These are phyloP conservation scores for Pseudogymnoascus sp. DNA, from an alignment of 2,329 filamentous ascomycete species.

Conservation along the genomic window DNA sequence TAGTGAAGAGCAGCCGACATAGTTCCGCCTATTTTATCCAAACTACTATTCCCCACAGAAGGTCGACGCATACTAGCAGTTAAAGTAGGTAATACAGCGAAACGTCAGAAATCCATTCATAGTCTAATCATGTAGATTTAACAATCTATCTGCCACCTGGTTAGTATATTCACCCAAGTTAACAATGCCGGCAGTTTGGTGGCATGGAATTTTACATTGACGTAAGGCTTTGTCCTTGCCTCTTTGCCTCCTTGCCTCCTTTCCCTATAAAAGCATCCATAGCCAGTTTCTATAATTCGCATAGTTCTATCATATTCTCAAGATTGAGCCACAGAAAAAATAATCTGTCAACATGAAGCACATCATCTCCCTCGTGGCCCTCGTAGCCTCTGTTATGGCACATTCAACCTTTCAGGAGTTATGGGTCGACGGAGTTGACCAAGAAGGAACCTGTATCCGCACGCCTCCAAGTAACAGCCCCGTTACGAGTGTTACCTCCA, in stretches of 20 bases:
- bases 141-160: not conserved
- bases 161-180: not conserved
- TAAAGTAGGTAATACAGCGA: not conserved
- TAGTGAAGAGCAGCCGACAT: not conserved
- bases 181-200: not conserved
- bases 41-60: not conserved
- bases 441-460: slow-evolving; percentile 42
- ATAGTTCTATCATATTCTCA: not conserved
- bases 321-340: not conserved
- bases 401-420: slow-evolving; percentile 41
- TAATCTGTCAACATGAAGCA: not conserved
- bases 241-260: no score
- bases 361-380: not conserved
- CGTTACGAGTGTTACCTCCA: slow-evolving; percentile 40
- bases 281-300: not conserved
- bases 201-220: not conserved
- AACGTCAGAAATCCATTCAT: not conserved
- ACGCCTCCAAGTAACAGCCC: slow-evolving; percentile 45
- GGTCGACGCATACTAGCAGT: not conserved
- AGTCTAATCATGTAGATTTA: not conserved
- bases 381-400: slow-evolving; percentile 29
- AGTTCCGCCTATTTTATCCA: not conserved
- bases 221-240: no score
- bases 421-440: slow-evolving; percentile 41
- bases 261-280: not conserved